These are phyloP conservation scores for Trichoderma endophyticum DNA, from an alignment of 2,329 filamentous ascomycete species.

Conservation along the genomic window DNA sequence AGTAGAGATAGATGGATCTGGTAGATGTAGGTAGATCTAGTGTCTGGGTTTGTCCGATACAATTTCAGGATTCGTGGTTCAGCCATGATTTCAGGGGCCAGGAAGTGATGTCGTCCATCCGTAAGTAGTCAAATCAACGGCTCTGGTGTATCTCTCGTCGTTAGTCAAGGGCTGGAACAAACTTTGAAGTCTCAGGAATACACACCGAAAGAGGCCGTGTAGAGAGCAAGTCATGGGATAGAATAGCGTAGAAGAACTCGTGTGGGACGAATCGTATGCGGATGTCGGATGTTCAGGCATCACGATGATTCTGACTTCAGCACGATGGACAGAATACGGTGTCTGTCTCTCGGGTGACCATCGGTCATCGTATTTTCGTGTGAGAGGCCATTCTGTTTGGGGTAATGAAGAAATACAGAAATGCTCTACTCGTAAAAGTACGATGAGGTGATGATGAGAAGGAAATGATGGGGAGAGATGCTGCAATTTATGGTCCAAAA, in stretches of 20 bases:
- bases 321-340: background rate
- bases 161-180: background rate
- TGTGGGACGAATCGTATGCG: background rate
- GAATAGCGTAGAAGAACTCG: background rate
- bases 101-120: background rate
- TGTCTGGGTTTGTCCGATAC: background rate
- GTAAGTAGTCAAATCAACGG: background rate
- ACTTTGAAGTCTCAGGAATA: too few relatives aligned
- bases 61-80: background rate
- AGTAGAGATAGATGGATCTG: background rate
- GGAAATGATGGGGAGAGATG: too few relatives aligned
- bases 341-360: background rate
- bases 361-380: too few relatives aligned
- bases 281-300: background rate
- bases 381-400: too few relatives aligned
- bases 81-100: background rate
- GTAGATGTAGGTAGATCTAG: background rate
- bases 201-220: too few relatives aligned
- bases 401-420: too few relatives aligned
- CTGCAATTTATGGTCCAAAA: too few relatives aligned
- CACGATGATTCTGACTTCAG: background rate
- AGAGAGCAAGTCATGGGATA: background rate
- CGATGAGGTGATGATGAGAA: too few relatives aligned
- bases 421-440: too few relatives aligned
- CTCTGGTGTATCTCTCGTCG: background rate